Base-by-base conservation (phyloP, 73 alveolate genomes). In the Symbiodinium natans region DNA sequence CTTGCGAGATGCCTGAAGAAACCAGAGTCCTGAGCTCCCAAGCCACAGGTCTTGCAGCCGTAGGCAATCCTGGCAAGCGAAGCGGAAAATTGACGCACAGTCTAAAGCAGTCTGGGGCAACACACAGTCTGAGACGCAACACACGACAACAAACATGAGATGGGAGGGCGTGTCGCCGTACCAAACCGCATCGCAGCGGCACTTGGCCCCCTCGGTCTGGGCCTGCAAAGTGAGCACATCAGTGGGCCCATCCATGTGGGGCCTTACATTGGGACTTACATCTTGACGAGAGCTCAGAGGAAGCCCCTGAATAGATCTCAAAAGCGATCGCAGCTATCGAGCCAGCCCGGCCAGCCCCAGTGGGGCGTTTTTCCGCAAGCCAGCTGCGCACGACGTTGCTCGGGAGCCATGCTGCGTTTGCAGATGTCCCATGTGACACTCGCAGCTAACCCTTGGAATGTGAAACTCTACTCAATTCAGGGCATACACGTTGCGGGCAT, bases 41-140 rank as follows among this genome's bases (percentile, higher is more conserved):
- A 3, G 85, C 97, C 97, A 39, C 97, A 90, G 31, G 97, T 90
- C 97, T 90, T 90, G 77, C 97, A 90, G 54, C 97, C 97, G 80
- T 90, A 90, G 42, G 97, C 97, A 42, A 90, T 90, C 97, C 97
- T 90, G 97, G 77, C 97, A 17, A 15, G 38, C 25, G 36, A 34
- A 13, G 38, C 36, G 8, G 3, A 39, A 27, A 7, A 42, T 73
- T n/a, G 19, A 38, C 21, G 38, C 23, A 17, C 63, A 48, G 17
- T 10, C 63, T 17, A 17, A 17, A 48, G 17, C 8, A 48, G 17
- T 48, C 41, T 25, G n/a, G 41, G 74, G 15, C 31, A 33, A 42
- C 2, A 71, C 34, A 21, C 10, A 31, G 46, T 4, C 43, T 5
- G 34, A 2, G 40, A 11, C 83, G 27, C 36, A 63, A 27, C 41